A percentile compares a stretch with the other conserved stretches of the same genome.
Conservation (phyloP, 371 early-diverging fungal species). For the Mucor irregularis region DNA sequence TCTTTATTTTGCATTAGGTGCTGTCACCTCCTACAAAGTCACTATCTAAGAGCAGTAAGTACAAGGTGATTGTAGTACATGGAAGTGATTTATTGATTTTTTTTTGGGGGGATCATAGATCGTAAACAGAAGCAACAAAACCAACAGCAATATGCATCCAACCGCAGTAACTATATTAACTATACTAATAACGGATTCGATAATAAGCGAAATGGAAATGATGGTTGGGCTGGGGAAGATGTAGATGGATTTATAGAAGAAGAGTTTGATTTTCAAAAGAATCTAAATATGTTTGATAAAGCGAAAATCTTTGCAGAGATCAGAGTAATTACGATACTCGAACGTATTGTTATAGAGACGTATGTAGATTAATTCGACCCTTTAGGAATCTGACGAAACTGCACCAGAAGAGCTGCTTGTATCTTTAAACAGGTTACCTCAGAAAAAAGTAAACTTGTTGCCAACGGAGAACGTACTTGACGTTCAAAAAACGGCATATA, state of each 20-base stretch:
- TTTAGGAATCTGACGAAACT: conserved; percentile 65
- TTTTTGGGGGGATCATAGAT: conserved; percentile 8
- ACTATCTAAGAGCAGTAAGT: conserved; percentile 18
- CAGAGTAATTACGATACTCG: conserved; percentile 38
- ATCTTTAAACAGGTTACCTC: conserved; percentile 61
- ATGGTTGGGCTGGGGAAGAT: conserved; percentile 63
- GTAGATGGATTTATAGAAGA: conserved; percentile 58
- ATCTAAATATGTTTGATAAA: conserved; percentile 79
- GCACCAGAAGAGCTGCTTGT: conserved; percentile 74
- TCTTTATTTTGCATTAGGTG: neutral
- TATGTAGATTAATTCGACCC: neutral
- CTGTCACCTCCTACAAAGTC: conserved; percentile 7
- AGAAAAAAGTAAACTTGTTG: conserved; percentile 36
- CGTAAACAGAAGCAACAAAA: conserved; percentile 18
- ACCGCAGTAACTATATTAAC: neutral
- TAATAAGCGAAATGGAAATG: conserved; percentile 1
- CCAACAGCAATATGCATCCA: conserved; percentile 1
- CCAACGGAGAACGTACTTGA: conserved; percentile 64
- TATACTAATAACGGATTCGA: no score
- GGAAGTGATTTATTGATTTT: no score
- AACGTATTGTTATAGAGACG: no score
- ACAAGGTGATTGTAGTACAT: no score
- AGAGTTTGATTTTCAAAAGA: conserved; percentile 85
- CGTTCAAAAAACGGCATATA: conserved; percentile 13
- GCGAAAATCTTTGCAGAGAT: conserved; percentile 80